phyloP scores from a whole-genome alignment of 2,329 filamentous ascomycete genomes.

The Penicillium janthinellum region DNA sequence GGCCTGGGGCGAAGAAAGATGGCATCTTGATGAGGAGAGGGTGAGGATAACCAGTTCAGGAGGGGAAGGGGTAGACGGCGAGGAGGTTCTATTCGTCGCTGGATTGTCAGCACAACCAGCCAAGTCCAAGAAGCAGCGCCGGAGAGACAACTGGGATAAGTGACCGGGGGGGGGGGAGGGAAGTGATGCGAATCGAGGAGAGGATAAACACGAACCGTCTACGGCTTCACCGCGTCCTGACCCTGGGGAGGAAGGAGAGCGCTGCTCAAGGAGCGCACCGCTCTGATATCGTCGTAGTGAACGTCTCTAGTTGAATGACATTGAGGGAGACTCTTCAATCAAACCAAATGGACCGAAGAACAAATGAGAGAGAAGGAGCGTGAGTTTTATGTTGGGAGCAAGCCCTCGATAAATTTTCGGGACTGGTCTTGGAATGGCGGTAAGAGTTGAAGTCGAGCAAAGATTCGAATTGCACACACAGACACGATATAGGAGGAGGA shows the following conservation, averaged over 20 bases:
- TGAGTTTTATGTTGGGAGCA: constrained; percentile 4
- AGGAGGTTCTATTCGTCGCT: constrained; percentile 18
- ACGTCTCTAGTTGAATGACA: constrained; percentile 45
- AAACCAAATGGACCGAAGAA: constrained; percentile 20
- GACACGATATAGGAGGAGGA: neutral
- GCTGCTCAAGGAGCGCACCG: constrained; percentile 44
- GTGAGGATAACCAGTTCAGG: constrained; percentile 35
- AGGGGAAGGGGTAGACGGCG: constrained; percentile 40
- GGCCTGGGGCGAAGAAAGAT: constrained; percentile 46
- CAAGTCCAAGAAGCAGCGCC: neutral
- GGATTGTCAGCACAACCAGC: constrained; percentile 25
- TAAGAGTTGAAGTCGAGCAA: neutral
- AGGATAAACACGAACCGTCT: constrained; percentile 42
- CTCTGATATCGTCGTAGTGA: constrained; percentile 36
- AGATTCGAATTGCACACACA: neutral
- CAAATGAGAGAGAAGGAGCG: constrained; percentile 32
- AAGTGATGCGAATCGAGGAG: constrained; percentile 5
- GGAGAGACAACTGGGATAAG: neutral
- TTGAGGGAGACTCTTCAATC: constrained; percentile 35
- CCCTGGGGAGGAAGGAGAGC: constrained; percentile 37
- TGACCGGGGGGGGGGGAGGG: neutral
- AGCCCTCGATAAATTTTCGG: constrained; percentile 5
- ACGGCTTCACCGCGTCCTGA: constrained; percentile 45
- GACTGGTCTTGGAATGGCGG: neutral
- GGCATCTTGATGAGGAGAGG: constrained; percentile 38